Percentiles rank a stretch among this genome's conserved stretches.
Conservation (phyloP, 2,329 filamentous ascomycete genomes). For the Fusarium praegraminearum region DNA sequence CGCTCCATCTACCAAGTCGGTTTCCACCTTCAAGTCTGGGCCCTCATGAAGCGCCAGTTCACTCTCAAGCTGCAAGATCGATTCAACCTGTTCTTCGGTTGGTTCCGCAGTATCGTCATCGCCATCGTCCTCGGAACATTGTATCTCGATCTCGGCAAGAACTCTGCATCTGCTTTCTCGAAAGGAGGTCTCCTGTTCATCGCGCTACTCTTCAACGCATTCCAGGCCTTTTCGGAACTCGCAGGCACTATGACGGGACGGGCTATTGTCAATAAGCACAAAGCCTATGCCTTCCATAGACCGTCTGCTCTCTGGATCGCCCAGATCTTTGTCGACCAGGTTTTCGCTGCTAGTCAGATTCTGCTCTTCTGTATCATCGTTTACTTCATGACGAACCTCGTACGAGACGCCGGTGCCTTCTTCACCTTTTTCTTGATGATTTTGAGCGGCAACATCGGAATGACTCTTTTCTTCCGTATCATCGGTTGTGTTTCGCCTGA, state of each 20-base stretch:
- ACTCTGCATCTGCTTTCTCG: constrained; percentile 79
- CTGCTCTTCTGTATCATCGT: constrained; percentile 79
- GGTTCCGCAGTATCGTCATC: constrained; percentile 75
- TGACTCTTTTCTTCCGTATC: constrained; percentile 83
- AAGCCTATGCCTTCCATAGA: constrained; percentile 83
- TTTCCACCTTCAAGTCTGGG: constrained; percentile 85
- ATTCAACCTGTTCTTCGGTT: constrained; percentile 79
- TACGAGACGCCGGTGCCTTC: constrained; percentile 78
- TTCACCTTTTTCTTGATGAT: constrained; percentile 82
- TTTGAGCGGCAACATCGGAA: constrained; percentile 74
- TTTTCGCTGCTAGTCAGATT: constrained; percentile 78
- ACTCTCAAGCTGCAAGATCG: constrained; percentile 88
- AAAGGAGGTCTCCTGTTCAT: constrained; percentile 86
- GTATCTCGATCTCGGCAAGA: constrained; percentile 76
- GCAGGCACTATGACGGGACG: constrained; percentile 80
- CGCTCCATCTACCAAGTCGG: constrained; percentile 86
- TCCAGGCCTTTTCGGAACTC: constrained; percentile 85
- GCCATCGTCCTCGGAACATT: constrained; percentile 84
- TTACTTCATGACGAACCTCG: constrained; percentile 81
- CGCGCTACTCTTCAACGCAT: constrained; percentile 85
- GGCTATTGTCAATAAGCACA: constrained; percentile 85
- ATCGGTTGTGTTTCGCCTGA: constrained; percentile 81
- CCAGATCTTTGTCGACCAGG: constrained; percentile 82
- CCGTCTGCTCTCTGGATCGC: constrained; percentile 86
- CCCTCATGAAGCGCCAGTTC: constrained; percentile 85